Conservation (phyloP, 192 early-diverging fungal genomes). For the Coemansia sp. region DNA sequence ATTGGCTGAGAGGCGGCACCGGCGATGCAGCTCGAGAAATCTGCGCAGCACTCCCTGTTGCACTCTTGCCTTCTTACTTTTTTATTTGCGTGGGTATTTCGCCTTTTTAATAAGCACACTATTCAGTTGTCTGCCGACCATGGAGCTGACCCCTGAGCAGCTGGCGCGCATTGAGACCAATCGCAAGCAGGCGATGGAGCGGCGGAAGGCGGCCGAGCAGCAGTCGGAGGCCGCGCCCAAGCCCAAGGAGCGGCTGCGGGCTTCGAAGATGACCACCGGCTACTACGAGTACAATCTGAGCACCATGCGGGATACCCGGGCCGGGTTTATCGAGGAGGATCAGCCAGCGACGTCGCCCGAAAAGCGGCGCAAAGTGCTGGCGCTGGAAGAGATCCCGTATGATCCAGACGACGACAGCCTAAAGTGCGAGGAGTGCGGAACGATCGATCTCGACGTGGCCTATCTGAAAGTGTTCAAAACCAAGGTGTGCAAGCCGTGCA, state of each 20-base stretch:
- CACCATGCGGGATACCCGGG: conserved; percentile 79
- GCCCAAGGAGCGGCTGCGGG: conserved; percentile 14
- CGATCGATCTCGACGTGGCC: conserved; percentile 75
- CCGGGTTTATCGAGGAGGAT: conserved; percentile 78
- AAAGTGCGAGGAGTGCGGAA: conserved; percentile 79
- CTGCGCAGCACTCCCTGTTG: no score
- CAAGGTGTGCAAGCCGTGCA: conserved; percentile 73
- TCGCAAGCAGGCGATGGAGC: conserved; percentile 44
- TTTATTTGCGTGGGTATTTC: no score
- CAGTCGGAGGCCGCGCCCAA: background rate
- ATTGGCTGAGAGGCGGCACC: no score
- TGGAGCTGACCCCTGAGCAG: conserved; percentile 47
- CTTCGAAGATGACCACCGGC: conserved; percentile 32
- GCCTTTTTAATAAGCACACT: no score
- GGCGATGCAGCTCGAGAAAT: no score
- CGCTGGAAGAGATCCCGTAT: conserved; percentile 11
- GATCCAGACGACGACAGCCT: conserved; percentile 56
- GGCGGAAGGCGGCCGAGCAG: conserved; percentile 10
- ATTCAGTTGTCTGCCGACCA: no score
- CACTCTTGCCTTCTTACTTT: no score
- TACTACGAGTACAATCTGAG: conserved; percentile 84
- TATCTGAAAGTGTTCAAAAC: conserved; percentile 71
- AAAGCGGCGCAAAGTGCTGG: conserved; percentile 16
- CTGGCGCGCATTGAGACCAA: conserved; percentile 48
- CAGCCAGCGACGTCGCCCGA: conserved; percentile 16